These are phyloP conservation scores for Amauroascus verrucosus DNA, from an alignment of 2,329 filamentous ascomycete species.

Conservation along the genomic window DNA sequence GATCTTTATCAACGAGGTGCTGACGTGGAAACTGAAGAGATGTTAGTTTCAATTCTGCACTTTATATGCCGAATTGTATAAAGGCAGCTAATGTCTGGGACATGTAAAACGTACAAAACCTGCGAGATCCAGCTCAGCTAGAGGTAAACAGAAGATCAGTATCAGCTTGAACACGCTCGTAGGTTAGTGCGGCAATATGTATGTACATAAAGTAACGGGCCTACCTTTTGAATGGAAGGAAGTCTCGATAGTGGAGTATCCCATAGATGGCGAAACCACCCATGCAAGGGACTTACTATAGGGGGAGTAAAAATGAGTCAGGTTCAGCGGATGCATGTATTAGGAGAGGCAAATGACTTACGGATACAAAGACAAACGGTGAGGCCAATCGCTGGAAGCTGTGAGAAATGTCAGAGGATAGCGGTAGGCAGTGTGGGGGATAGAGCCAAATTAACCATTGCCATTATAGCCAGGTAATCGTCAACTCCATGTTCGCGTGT, in stretches of 20 bases:
- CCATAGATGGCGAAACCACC: slow-evolving; percentile 7
- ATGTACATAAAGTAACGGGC: not conserved
- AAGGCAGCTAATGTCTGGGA: not conserved
- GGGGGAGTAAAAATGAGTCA: not conserved
- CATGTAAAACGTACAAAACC: not conserved
- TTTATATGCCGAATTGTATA: not conserved
- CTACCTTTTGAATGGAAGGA: slow-evolving; percentile 2
- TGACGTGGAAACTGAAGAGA: slow-evolving; percentile 3
- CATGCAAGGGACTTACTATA: slow-evolving; percentile 4
- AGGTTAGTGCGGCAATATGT: not conserved
- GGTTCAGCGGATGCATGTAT: not conserved
- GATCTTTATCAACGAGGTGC: slow-evolving; percentile 3
- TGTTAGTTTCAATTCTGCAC: too few species aligned
- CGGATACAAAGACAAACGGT: not conserved
- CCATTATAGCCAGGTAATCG: slow-evolving; percentile 1
- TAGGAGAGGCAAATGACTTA: not conserved
- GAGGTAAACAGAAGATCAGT: not conserved
- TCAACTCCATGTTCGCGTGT: slow-evolving; percentile 6
- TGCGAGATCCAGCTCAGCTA: slow-evolving; percentile 6
- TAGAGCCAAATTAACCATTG: not conserved
- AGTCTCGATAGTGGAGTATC: not conserved
- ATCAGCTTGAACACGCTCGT: not conserved
- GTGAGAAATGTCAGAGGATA: not conserved
- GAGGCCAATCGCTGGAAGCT: slow-evolving; percentile 7
- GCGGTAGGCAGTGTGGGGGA: not conserved